Percentiles rank a stretch among this genome's conserved stretches.
Evolutionary conservation across 306 rosid species (phyloP).

Genomic region (Cicer judaicum): DNA sequence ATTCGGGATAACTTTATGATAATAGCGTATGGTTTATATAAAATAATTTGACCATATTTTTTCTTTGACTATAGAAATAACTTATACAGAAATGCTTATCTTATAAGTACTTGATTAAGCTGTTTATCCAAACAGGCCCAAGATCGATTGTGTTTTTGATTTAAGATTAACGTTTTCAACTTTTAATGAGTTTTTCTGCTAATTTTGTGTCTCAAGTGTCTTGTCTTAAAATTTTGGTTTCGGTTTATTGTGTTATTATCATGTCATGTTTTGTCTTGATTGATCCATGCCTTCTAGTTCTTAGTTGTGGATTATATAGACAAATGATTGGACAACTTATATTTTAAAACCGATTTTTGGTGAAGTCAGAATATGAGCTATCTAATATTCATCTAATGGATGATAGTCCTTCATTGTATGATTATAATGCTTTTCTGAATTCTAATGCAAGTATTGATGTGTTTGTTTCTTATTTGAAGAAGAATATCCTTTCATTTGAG

Average conservation of each 20-base stretch:
- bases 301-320: neutral
- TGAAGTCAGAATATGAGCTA: neutral
- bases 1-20: no score
- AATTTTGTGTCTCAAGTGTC: neutral
- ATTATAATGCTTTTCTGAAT: constrained; percentile 14
- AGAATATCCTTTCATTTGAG: constrained; percentile 31
- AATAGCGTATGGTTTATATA: no score
- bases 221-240: neutral
- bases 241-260: neutral
- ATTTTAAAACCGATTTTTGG: neutral
- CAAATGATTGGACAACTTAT: neutral
- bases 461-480: constrained; percentile 21
- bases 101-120: no score
- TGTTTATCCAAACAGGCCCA: no score
- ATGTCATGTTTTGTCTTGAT: neutral
- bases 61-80: no score
- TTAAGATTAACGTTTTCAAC: neutral
- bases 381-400: neutral
- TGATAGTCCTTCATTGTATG: neutral
- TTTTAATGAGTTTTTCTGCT: neutral
- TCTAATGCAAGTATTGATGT: constrained; percentile 8
- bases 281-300: neutral
- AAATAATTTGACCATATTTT: no score
- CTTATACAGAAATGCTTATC: no score
- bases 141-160: neutral